Percentiles rank a stretch among this genome's conserved stretches.
These are phyloP conservation scores for Saccharum officinarum DNA, from an alignment of 176 grass and related monocot species.

Conservation along the genomic window DNA sequence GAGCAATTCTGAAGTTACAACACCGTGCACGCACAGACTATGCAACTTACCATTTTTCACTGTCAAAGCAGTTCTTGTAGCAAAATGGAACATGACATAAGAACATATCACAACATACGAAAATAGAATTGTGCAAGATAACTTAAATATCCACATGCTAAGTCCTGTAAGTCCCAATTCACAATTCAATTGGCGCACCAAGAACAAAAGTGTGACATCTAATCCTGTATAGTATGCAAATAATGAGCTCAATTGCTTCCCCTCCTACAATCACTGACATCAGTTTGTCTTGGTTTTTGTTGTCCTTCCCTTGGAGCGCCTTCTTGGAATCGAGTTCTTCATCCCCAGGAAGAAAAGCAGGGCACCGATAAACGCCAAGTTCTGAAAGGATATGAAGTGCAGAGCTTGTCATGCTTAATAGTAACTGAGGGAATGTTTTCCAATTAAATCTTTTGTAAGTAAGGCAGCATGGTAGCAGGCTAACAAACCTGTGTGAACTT, in stretches of 20 bases:
- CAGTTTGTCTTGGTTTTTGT: not conserved
- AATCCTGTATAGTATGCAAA: constrained; percentile 36
- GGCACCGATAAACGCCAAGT: constrained; percentile 78
- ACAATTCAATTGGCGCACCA: constrained; percentile 29
- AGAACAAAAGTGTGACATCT: constrained; percentile 43
- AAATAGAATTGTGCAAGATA: constrained; percentile 16
- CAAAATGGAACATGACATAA: constrained; percentile 15
- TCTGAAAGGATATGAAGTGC: constrained; percentile 41
- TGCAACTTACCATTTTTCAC: not conserved
- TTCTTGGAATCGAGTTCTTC: constrained; percentile 64
- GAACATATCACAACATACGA: not conserved
- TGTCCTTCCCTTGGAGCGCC: too few species aligned
- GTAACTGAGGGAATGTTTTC: not conserved
- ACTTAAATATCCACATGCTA: constrained; percentile 37
- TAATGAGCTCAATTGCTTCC: constrained; percentile 32
- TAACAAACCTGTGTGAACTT: constrained; percentile 59
- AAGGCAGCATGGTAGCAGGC: not conserved
- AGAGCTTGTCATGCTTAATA: not conserved
- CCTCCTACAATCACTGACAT: constrained; percentile 27
- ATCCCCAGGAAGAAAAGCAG: constrained; percentile 89
- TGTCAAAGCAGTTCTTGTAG: constrained; percentile 5
- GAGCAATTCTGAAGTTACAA: not conserved
- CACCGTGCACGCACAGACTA: not conserved
- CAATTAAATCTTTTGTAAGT: not conserved
- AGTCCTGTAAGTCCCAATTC: constrained; percentile 37